A percentile compares a stretch with the other conserved stretches of the same genome.
These are phyloP conservation scores for Lumnitzera littorea DNA, from an alignment of 345 rosid genomes.

Conservation along the genomic window DNA sequence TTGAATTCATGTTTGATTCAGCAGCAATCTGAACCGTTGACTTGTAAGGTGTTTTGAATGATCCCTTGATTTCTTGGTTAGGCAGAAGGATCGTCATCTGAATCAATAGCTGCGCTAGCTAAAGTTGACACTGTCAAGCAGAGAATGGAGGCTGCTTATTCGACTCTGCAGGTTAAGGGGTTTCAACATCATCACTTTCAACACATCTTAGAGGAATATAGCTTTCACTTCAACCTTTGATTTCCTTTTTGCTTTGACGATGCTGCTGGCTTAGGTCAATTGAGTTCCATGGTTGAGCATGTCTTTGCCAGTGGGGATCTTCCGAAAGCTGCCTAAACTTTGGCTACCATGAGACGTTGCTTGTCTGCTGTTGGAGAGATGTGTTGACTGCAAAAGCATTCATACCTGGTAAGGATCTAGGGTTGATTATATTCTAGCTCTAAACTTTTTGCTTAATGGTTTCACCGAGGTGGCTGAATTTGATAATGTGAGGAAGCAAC, in stretches of 20 bases:
- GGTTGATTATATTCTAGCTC: not conserved
- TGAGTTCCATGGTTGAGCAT: constrained; percentile 95
- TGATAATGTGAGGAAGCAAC: constrained; percentile 92
- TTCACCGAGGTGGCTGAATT: constrained; percentile 82
- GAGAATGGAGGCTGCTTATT: constrained; percentile 95
- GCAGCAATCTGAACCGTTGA: too few species aligned
- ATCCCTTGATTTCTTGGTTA: constrained; percentile 8
- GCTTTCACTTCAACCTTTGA: constrained; percentile 1
- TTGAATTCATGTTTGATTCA: too few species aligned
- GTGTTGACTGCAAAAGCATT: not conserved
- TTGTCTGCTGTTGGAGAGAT: constrained; percentile 99
- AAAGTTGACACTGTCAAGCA: constrained; percentile 94
- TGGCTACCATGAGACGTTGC: constrained; percentile 98
- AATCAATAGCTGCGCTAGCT: constrained; percentile 81
- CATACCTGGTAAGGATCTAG: not conserved
- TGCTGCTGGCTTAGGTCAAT: constrained; percentile 93
- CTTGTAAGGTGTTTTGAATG: too few species aligned
- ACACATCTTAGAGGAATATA: not conserved
- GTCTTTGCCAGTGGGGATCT: constrained; percentile 97
- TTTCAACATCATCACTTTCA: constrained; percentile 3
- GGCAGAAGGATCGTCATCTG: constrained; percentile 98
- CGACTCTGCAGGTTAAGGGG: constrained; percentile 69
- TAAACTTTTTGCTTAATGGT: not conserved
- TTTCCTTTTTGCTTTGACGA: constrained; percentile 20
- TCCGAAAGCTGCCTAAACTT: constrained; percentile 96